phyloP scores from a whole-genome alignment of 345 rosid genomes.

The Salix dunnii region DNA sequence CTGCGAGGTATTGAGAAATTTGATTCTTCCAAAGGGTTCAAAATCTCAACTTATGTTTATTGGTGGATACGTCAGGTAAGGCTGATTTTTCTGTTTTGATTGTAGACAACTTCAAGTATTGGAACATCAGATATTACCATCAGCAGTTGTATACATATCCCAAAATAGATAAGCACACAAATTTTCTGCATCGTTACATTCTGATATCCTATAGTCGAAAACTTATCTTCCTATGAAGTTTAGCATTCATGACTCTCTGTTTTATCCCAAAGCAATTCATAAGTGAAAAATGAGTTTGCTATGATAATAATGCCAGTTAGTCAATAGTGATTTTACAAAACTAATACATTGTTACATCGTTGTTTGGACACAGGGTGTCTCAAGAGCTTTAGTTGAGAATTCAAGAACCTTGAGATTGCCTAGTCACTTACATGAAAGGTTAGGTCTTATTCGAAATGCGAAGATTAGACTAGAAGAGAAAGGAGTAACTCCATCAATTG shows the following conservation, averaged over 20 bases:
- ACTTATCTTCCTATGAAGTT: background rate
- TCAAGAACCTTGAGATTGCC: constrained; percentile 88
- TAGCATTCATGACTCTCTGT: background rate
- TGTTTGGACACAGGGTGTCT: constrained; percentile 64
- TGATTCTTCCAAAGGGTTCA: constrained; percentile 89
- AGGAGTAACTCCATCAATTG: constrained; percentile 82
- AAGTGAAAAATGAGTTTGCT: background rate
- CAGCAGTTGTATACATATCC: background rate
- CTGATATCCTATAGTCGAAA: background rate
- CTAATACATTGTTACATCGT: constrained; percentile 12
- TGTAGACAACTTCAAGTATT: background rate
- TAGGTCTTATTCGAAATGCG: constrained; percentile 83
- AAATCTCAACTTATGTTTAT: constrained; percentile 87
- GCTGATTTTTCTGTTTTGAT: constrained; percentile 2
- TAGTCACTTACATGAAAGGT: constrained; percentile 75
- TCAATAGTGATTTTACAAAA: constrained; percentile 10
- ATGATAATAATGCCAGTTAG: background rate
- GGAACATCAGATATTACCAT: background rate
- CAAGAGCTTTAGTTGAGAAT: constrained; percentile 80
- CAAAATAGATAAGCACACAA: background rate
- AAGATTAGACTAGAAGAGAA: constrained; percentile 75
- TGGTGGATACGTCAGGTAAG: constrained; percentile 99
- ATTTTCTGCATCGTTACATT: background rate
- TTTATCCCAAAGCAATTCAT: background rate
- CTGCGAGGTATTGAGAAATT: constrained; percentile 93